Conservation (phyloP, 2,329 filamentous ascomycete genomes). For the Waltergamsia citrina region DNA sequence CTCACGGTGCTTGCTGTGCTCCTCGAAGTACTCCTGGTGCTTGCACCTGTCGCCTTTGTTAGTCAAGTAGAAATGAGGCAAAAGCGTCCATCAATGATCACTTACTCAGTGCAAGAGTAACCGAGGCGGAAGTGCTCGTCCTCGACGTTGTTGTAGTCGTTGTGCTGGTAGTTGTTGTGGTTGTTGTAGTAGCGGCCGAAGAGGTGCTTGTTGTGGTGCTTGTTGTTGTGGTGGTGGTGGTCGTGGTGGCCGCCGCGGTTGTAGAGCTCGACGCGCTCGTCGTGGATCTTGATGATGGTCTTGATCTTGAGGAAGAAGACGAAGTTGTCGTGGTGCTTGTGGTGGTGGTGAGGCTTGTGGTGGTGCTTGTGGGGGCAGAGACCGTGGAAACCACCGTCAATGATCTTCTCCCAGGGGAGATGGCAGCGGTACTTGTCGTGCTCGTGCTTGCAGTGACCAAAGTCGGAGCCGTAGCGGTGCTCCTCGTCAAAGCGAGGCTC, state of each 20-base stretch:
- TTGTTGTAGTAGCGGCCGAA: background rate
- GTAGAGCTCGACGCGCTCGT: slow-evolving; percentile 4
- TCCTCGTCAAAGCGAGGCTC: slow-evolving; percentile 1
- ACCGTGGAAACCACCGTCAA: slow-evolving; percentile 2
- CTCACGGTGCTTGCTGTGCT: background rate
- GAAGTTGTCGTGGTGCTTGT: background rate
- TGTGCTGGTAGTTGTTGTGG: background rate
- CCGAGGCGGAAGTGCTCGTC: background rate
- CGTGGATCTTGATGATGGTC: slow-evolving; percentile 1
- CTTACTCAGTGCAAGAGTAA: background rate
- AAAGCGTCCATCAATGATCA: background rate
- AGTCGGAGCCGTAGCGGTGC: slow-evolving; percentile 3
- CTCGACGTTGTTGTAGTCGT: slow-evolving; percentile 1
- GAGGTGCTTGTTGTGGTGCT: background rate
- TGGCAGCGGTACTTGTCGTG: slow-evolving; percentile 4
- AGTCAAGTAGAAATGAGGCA: background rate
- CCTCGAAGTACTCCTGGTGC: slow-evolving; percentile 1
- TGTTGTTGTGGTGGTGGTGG: background rate
- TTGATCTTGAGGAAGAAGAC: slow-evolving; percentile 4
- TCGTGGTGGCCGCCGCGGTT: slow-evolving; percentile 1
- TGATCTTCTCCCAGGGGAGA: slow-evolving; percentile 3
- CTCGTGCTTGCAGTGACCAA: slow-evolving; percentile 1
- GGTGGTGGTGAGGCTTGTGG: background rate
- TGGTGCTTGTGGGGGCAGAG: slow-evolving; percentile 1
- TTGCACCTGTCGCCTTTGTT: background rate